Percentiles rank a stretch among this genome's conserved stretches.
Conservation (phyloP, 2,329 filamentous ascomycete genomes). For the Aspergillus eucalypticola region DNA sequence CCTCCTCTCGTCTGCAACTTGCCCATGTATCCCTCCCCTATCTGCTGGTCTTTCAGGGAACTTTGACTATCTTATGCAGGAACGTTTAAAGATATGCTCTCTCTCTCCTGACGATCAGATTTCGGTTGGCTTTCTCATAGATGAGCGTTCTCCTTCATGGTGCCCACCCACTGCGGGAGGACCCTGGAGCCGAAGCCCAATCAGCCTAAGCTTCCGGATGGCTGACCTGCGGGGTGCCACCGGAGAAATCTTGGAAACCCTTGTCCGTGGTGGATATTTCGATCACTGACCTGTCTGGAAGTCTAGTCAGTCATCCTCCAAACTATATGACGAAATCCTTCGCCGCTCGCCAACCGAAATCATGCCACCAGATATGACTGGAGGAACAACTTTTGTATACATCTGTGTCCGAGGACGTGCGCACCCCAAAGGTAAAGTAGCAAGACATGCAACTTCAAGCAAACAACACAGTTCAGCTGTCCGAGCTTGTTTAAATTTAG, state of each 20-base stretch:
- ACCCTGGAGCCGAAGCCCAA: conserved; percentile 5
- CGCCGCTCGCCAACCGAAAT: neutral
- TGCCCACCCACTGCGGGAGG: neutral
- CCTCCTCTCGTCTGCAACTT: neutral
- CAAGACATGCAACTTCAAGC: neutral
- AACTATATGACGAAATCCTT: neutral
- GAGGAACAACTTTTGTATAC: neutral
- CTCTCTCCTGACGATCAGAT: neutral
- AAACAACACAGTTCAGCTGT: neutral
- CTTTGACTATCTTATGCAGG: conserved; percentile 1
- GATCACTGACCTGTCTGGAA: neutral
- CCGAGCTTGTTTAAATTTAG: neutral
- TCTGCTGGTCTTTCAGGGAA: neutral
- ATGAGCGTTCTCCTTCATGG: neutral
- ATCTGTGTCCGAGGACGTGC: neutral
- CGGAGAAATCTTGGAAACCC: conserved; percentile 4
- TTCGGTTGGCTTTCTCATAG: neutral
- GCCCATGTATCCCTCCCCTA: neutral
- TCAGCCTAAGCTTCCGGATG: conserved; percentile 8
- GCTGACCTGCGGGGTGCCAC: conserved; percentile 8
- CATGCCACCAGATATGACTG: neutral
- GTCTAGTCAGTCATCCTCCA: neutral
- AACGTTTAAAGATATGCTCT: neutral
- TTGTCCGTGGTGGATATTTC: conserved; percentile 1
- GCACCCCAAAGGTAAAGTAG: neutral